A percentile compares a stretch with the other conserved stretches of the same genome.
phyloP scores from a whole-genome alignment of 2,329 filamentous ascomycete genomes.

The Fusarium domesticum region DNA sequence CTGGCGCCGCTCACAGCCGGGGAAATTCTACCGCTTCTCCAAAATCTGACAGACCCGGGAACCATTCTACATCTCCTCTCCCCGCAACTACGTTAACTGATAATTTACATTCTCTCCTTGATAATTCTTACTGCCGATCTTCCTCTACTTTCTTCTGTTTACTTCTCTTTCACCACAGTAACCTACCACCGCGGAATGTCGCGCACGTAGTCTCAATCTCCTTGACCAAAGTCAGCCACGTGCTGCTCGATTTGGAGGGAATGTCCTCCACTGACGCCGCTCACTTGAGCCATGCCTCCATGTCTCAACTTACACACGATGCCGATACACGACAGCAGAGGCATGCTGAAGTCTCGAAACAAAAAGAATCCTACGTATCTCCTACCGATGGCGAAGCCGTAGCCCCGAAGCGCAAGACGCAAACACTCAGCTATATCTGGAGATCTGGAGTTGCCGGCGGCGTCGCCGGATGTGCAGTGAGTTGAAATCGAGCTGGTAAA shows the following conservation, averaged over 20 bases:
- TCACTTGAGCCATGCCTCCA: conserved; percentile 56
- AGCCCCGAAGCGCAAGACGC: conserved; percentile 48
- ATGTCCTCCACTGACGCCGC: conserved; percentile 56
- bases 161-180: neutral
- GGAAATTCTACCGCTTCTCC: conserved; percentile 30
- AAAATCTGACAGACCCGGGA: conserved; percentile 22
- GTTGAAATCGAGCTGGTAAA: conserved; percentile 32
- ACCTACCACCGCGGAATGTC: conserved; percentile 25
- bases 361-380: conserved; percentile 42
- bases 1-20: conserved; percentile 26
- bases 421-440: conserved; percentile 78
- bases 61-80: conserved; percentile 2
- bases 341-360: conserved; percentile 17
- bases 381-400: conserved; percentile 47
- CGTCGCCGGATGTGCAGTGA: conserved; percentile 84
- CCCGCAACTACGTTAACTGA: too few species aligned
- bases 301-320: conserved; percentile 49
- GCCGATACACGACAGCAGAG: conserved; percentile 31
- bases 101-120: conserved; percentile 5
- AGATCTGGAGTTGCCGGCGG: conserved; percentile 85
- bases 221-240: conserved; percentile 23
- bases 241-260: conserved; percentile 31
- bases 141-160: neutral
- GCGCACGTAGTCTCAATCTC: conserved; percentile 18
- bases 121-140: conserved; percentile 1